Conservation (phyloP, 768 basidiomycete genomes). For the Serendipita sp. region DNA sequence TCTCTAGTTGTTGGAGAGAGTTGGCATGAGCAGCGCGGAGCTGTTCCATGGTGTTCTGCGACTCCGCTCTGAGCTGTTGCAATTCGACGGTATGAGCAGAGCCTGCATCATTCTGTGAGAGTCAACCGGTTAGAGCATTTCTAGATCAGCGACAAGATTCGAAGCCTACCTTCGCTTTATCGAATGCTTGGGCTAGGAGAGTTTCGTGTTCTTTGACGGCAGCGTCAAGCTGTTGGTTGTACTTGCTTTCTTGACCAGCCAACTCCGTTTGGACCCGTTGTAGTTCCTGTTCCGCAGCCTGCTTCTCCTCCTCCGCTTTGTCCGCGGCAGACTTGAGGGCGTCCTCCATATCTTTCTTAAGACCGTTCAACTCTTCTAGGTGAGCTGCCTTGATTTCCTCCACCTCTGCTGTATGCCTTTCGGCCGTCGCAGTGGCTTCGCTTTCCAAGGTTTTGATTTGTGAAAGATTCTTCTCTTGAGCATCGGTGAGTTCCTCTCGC, state of each 20-base stretch:
- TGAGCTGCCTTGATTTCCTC: slow-evolving; percentile 31
- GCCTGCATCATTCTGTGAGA: slow-evolving; percentile 51
- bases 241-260: slow-evolving; percentile 46
- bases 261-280: slow-evolving; percentile 35
- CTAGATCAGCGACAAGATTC: background rate
- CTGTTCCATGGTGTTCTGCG: slow-evolving; percentile 51
- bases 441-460: slow-evolving; percentile 38
- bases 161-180: slow-evolving; percentile 52
- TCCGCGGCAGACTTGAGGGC: slow-evolving; percentile 35
- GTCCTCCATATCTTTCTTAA: slow-evolving; percentile 29
- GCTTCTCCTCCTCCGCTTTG: slow-evolving; percentile 38
- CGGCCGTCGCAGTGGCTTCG: slow-evolving; percentile 34
- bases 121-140: slow-evolving; percentile 4
- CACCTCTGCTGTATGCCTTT: slow-evolving; percentile 26
- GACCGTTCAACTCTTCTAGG: slow-evolving; percentile 29
- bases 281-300: slow-evolving; percentile 29
- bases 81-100: slow-evolving; percentile 53
- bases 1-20: slow-evolving; percentile 43
- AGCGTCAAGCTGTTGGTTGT: slow-evolving; percentile 46
- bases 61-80: slow-evolving; percentile 49
- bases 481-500: slow-evolving; percentile 49
- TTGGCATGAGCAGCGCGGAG: slow-evolving; percentile 46
- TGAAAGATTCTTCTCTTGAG: slow-evolving; percentile 29
- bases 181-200: slow-evolving; percentile 36
- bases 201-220: slow-evolving; percentile 37